Base-by-base conservation (phyloP, 208 protist genomes). In the Leishmania mexicana region DNA sequence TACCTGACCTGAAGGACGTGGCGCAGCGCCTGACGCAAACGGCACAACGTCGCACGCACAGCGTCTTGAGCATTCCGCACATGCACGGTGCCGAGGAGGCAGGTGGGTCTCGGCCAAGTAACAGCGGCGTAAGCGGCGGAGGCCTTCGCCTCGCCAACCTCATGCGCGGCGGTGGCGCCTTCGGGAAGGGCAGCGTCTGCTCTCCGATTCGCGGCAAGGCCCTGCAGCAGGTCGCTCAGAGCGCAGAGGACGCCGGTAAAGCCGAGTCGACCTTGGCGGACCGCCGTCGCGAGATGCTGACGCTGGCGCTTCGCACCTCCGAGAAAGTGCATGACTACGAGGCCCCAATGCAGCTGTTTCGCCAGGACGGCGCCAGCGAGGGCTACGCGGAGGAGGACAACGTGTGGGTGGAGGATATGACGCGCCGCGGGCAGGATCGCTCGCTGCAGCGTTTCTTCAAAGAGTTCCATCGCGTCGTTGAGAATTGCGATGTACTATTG, bases 401-500 rank as follows among this genome's bases (percentile, higher is more conserved):
- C 40, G 54, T 70, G 70, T 76, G 82, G 60, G 72, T 89, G 38
- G 92, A 95, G 21, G 93, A 95, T 49, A 72, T 89, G 17, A 88
- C 93, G 53, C 78, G 85, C 1, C 88, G 90, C 21, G 90, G 89
- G 31, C 75, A 82, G 53, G 93, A 96, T 78, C 85, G 90, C 75
- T 96, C 95, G 1, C 88, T 98, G 42, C 89, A 91, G 19, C 95
- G 95, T 40, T 98, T 98, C 76, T 96, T 91, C 73, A 97, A 97
- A 76, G 93, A 97, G 86, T 98, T 98, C 76, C 88, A 95, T 64
- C 91, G 93, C 64, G 97, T 99, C 19, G 93, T 99, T 2, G 95
- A 99, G 79, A 93, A 83, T 71, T 93, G 92, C 74, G 98, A 99
- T 86, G 97, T 99, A n/a, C 94, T 99, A 51, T 86, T 99, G 8